phyloP scores from a whole-genome alignment of 306 rosid species.

The Corylus avellana region DNA sequence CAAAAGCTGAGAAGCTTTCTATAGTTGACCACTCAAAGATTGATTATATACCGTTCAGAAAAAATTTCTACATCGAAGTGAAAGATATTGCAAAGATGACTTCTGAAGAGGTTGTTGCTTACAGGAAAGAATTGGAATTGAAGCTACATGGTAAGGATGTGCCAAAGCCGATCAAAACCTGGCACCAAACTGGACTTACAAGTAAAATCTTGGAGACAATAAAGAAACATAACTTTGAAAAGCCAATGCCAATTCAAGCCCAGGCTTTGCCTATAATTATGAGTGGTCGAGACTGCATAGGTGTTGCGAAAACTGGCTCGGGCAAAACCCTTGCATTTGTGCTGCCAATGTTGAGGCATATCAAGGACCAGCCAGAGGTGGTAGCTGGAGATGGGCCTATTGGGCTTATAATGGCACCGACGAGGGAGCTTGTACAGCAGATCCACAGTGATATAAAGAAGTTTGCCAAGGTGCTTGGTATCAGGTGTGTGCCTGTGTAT shows the following conservation, averaged over 20 bases:
- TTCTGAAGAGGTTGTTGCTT: conserved; percentile 62
- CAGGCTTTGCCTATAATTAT: conserved; percentile 89
- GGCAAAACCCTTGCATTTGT: conserved; percentile 97
- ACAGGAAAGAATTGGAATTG: conserved; percentile 80
- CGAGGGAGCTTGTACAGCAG: conserved; percentile 96
- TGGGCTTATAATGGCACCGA: conserved; percentile 96
- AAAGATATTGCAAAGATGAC: conserved; percentile 74
- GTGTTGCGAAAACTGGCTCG: conserved; percentile 94
- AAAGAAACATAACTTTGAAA: conserved; percentile 74
- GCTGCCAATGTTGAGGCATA: conserved; percentile 96
- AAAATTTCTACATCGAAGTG: conserved; percentile 73
- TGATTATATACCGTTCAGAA: conserved; percentile 71
- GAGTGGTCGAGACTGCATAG: conserved; percentile 98
- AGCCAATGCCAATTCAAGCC: conserved; percentile 93
- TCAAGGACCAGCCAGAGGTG: conserved; percentile 94
- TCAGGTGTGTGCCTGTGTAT: conserved; percentile 89
- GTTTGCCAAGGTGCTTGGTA: conserved; percentile 72
- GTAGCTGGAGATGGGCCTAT: conserved; percentile 95
- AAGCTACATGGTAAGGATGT: conserved; percentile 96
- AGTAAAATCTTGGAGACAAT: conserved; percentile 86
- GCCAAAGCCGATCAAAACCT: conserved; percentile 85
- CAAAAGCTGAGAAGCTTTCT: conserved; percentile 92
- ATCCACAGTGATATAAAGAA: conserved; percentile 83
- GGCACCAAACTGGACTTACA: conserved; percentile 96
- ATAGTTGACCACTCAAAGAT: conserved; percentile 94